These are phyloP conservation scores for Mycena kentingensis DNA, from an alignment of 768 basidiomycete species.

Conservation along the genomic window DNA sequence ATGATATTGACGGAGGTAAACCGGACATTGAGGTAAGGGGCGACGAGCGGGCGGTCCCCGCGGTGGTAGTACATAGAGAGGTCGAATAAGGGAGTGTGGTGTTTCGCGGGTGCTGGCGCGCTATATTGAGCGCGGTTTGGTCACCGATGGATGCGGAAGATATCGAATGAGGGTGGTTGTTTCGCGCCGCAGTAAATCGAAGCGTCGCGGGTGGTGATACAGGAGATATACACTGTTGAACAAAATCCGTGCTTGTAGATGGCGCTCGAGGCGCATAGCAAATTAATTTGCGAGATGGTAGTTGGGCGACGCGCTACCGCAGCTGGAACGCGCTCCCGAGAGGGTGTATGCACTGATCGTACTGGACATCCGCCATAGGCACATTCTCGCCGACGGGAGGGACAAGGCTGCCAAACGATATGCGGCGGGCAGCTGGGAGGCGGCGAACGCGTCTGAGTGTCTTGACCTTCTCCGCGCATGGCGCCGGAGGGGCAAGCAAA, in stretches of 20 bases:
- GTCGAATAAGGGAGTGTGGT: too few relatives aligned
- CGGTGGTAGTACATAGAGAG: too few relatives aligned
- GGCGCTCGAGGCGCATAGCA: too few relatives aligned
- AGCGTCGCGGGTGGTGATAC: constrained; percentile 23
- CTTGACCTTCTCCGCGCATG: constrained; percentile 35
- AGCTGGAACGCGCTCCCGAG: constrained; percentile 78
- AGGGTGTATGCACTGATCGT: constrained; percentile 36
- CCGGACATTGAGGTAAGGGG: too few relatives aligned
- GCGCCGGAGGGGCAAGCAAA: constrained; percentile 9
- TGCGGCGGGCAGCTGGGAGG: constrained; percentile 52
- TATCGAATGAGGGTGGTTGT: too few relatives aligned
- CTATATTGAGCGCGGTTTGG: too few relatives aligned
- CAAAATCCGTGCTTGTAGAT: constrained; percentile 24
- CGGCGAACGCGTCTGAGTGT: constrained; percentile 55
- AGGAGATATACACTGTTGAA: constrained; percentile 25
- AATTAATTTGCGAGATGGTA: too few relatives aligned
- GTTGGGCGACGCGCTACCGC: constrained; percentile 33
- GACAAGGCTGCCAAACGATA: constrained; percentile 63
- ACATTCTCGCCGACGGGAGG: constrained; percentile 41
- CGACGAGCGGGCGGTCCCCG: too few relatives aligned
- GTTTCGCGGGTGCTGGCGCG: too few relatives aligned
- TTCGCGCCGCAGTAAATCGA: too few relatives aligned
- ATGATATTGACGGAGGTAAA: too few relatives aligned
- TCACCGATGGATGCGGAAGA: too few relatives aligned
- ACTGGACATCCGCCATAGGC: constrained; percentile 34